These are phyloP conservation scores for Tylopilus sp. DNA, from an alignment of 768 basidiomycete species.

Conservation along the genomic window DNA sequence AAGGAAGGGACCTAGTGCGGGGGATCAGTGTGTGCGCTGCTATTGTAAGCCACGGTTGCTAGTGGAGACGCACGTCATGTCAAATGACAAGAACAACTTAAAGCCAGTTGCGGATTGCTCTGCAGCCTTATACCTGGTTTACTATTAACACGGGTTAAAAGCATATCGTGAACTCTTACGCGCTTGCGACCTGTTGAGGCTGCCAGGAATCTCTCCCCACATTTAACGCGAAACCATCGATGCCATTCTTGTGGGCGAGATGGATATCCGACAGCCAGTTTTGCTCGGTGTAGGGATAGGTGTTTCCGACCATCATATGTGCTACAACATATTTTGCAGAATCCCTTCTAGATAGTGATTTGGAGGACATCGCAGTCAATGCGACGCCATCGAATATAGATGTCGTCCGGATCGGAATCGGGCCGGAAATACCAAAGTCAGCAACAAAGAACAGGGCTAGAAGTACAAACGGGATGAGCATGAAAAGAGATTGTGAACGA, in stretches of 20 bases:
- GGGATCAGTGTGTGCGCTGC: background rate
- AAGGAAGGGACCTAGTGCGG: constrained; percentile 48
- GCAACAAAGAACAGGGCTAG: constrained; percentile 11
- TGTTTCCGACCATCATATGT: constrained; percentile 63
- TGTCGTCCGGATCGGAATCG: constrained; percentile 4
- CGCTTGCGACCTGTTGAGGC: constrained; percentile 55
- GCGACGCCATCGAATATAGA: background rate
- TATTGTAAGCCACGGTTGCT: background rate
- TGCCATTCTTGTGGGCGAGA: constrained; percentile 53
- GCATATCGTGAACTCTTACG: constrained; percentile 38
- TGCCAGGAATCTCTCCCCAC: constrained; percentile 66
- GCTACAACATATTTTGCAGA: constrained; percentile 48
- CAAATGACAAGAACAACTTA: constrained; percentile 75
- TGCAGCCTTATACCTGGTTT: constrained; percentile 53
- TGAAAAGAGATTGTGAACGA: constrained; percentile 11
- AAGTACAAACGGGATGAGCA: constrained; percentile 13
- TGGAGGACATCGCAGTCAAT: background rate
- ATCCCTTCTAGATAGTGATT: constrained; percentile 11
- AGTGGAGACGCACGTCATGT: constrained; percentile 69
- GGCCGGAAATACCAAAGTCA: constrained; percentile 9
- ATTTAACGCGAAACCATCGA: constrained; percentile 73
- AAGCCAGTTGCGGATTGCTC: constrained; percentile 49
- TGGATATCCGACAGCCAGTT: constrained; percentile 49
- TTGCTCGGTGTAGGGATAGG: constrained; percentile 51
- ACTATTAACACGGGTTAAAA: constrained; percentile 15